phyloP scores from a whole-genome alignment of 805 yeast species.

The Saccharomycopsis vini region DNA sequence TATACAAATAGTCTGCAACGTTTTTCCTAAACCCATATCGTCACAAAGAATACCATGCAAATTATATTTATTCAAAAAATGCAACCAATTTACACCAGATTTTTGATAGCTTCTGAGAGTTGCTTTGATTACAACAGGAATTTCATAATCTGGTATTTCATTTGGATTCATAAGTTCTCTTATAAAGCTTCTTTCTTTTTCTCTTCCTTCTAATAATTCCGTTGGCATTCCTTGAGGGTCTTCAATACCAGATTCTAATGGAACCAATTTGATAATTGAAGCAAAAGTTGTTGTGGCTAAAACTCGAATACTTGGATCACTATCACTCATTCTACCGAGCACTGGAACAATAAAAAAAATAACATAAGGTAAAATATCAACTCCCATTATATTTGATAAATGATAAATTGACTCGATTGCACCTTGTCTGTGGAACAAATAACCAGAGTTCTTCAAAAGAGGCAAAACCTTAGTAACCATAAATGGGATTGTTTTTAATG shows the following conservation, averaged over 20 bases:
- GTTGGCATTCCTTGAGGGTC: constrained; percentile 89
- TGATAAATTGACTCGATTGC: constrained; percentile 88
- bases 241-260: constrained; percentile 93
- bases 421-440: constrained; percentile 74
- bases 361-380: constrained; percentile 84
- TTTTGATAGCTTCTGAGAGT: constrained; percentile 92
- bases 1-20: constrained; percentile 93
- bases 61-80: constrained; percentile 88
- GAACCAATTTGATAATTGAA: constrained; percentile 87
- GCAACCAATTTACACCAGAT: constrained; percentile 98
- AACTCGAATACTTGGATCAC: constrained; percentile 78
- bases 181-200: constrained; percentile 86
- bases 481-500: constrained; percentile 65
- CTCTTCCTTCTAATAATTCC: constrained; percentile 79
- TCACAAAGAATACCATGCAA: constrained; percentile 96
- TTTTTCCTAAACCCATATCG: constrained; percentile 98
- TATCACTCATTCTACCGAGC: constrained; percentile 95
- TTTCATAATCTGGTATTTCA: constrained; percentile 74
- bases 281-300: constrained; percentile 96
- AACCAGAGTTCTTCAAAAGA: constrained; percentile 66
- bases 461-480: constrained; percentile 76
- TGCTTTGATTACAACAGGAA: constrained; percentile 90
- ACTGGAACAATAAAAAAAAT: constrained; percentile 94
- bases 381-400: constrained; percentile 75
- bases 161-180: constrained; percentile 97